Percentiles rank a stretch among this genome's conserved stretches.
phyloP scores from a whole-genome alignment of 352 stramenopile genomes.

The Globisporangium mamillatum region DNA sequence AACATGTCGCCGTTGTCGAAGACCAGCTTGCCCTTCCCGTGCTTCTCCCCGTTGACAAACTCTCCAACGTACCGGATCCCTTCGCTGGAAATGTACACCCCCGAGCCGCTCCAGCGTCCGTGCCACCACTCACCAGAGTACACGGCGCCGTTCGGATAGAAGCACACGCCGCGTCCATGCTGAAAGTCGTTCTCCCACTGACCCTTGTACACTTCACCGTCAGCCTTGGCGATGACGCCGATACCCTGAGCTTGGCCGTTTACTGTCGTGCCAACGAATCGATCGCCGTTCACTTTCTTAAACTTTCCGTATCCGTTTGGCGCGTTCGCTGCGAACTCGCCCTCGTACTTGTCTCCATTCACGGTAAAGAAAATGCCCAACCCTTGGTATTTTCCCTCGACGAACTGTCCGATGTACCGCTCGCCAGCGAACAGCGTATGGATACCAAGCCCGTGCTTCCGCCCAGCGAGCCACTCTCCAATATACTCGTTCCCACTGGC shows the following conservation, averaged over 20 bases:
- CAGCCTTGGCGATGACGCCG: slow-evolving; percentile 66
- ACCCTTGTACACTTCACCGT: slow-evolving; percentile 91
- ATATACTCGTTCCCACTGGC: slow-evolving; percentile 54
- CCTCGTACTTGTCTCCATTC: slow-evolving; percentile 87
- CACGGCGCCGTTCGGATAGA: slow-evolving; percentile 71
- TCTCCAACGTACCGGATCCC: slow-evolving; percentile 66
- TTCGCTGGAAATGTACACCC: slow-evolving; percentile 65
- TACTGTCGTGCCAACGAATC: slow-evolving; percentile 64
- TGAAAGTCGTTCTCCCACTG: slow-evolving; percentile 63
- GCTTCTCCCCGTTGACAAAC: slow-evolving; percentile 53
- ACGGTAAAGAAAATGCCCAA: slow-evolving; percentile 48
- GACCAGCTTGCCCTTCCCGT: slow-evolving; percentile 65
- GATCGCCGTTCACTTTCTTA: slow-evolving; percentile 65
- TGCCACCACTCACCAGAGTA: slow-evolving; percentile 74
- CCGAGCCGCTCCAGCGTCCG: slow-evolving; percentile 48
- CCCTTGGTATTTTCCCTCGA: slow-evolving; percentile 72
- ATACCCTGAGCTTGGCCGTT: slow-evolving; percentile 69
- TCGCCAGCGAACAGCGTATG: slow-evolving; percentile 77
- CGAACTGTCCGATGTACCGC: slow-evolving; percentile 83
- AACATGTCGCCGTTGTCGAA: slow-evolving; percentile 81
- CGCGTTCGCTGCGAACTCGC: slow-evolving; percentile 40
- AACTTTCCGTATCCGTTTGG: slow-evolving; percentile 64
- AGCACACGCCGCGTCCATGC: slow-evolving; percentile 65
- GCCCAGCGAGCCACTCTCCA: slow-evolving; percentile 72
- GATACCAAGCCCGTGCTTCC: slow-evolving; percentile 80